Percentiles rank a stretch among this genome's conserved stretches.
These are phyloP conservation scores for Wickerhamiella musiphila DNA, from an alignment of 805 yeast genomes.

Conservation along the genomic window DNA sequence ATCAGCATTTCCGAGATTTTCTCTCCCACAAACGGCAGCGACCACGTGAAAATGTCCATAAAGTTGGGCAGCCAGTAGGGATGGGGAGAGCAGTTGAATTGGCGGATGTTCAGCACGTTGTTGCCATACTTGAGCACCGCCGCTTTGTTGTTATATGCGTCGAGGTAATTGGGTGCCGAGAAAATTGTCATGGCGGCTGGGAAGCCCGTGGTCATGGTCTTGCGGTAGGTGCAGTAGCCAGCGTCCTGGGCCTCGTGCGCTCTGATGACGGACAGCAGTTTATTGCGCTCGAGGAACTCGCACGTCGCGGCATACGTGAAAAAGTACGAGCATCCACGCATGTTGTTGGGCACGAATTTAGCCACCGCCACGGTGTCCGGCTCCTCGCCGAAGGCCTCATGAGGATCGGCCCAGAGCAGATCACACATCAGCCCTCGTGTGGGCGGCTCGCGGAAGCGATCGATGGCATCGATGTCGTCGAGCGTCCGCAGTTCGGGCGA, in stretches of 20 bases:
- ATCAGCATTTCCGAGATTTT: conserved; percentile 87
- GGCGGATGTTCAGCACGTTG: conserved; percentile 87
- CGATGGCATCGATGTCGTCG: conserved; percentile 47
- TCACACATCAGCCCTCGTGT: conserved; percentile 90
- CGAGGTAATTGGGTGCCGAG: conserved; percentile 90
- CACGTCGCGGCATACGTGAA: conserved; percentile 72
- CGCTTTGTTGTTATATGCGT: conserved; percentile 83
- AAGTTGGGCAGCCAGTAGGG: conserved; percentile 95
- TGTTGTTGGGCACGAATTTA: conserved; percentile 44
- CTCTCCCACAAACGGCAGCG: conserved; percentile 92
- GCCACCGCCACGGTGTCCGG: conserved; percentile 17
- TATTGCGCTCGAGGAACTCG: conserved; percentile 59
- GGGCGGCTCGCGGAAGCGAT: conserved; percentile 86
- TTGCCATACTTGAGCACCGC: conserved; percentile 85
- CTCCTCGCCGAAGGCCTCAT: conserved; percentile 69
- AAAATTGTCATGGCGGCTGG: conserved; percentile 83
- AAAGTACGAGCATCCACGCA: conserved; percentile 85
- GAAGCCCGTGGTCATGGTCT: conserved; percentile 68
- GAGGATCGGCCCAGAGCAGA: conserved; percentile 89
- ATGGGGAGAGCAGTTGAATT: conserved; percentile 81
- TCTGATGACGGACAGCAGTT: conserved; percentile 67
- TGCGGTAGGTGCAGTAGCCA: conserved; percentile 86
- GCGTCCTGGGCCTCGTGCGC: conserved; percentile 98
- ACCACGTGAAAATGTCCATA: conserved; percentile 96
- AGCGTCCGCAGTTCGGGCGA: conserved; percentile 66